phyloP scores from a whole-genome alignment of 257 asterid genomes.

The Nicotiana otophora region DNA sequence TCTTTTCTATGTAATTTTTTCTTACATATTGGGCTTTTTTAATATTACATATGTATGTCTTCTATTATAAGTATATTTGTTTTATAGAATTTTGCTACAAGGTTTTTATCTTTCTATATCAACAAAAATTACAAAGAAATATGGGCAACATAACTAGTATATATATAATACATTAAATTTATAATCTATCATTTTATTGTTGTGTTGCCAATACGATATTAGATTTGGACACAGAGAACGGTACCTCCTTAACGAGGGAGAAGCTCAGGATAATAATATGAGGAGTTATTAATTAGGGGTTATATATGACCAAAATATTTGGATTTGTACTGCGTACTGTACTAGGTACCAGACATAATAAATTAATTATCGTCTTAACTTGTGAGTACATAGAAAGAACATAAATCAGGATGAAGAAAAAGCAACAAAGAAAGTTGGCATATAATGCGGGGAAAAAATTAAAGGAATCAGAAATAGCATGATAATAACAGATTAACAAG shows the following conservation, averaged over 20 bases:
- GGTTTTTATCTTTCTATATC: no score
- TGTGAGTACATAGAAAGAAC: neutral
- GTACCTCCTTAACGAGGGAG: neutral
- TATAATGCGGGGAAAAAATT: neutral
- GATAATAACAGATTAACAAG: neutral
- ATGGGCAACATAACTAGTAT: no score
- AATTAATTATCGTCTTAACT: neutral
- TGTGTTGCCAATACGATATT: neutral
- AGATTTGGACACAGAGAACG: neutral
- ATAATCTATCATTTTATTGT: neutral
- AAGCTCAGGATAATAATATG: neutral
- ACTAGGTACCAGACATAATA: neutral
- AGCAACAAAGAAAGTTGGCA: neutral
- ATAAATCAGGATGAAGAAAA: neutral
- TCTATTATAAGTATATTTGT: no score
- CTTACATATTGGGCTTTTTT: no score
- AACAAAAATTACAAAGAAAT: no score
- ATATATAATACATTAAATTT: neutral
- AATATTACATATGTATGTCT: no score
- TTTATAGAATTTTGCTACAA: no score
- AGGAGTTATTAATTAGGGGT: neutral
- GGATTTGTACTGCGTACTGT: neutral
- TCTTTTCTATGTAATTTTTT: no score
- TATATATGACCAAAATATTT: neutral
- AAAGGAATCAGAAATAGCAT: neutral